Conservation (phyloP, 2,329 filamentous ascomycete genomes). For the Penicillium sp. region DNA sequence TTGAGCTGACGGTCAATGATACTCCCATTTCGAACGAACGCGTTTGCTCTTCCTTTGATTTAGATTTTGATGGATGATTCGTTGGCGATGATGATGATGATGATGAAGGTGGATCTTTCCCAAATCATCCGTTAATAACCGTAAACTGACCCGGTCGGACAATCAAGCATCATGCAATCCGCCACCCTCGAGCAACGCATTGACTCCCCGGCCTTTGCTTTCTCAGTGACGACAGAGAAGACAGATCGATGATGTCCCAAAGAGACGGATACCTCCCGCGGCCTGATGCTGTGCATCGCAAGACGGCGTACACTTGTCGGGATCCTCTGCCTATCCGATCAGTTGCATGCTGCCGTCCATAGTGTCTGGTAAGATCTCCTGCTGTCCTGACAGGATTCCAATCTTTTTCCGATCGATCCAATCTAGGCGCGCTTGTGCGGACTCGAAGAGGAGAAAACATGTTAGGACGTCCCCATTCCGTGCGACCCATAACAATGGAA, state of each 20-base stretch:
- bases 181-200: background rate
- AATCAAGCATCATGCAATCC: constrained; percentile 3
- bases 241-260: background rate
- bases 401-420: background rate
- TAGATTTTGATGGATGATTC: background rate
- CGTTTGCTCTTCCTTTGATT: background rate
- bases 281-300: background rate
- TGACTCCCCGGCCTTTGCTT: background rate
- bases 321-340: background rate
- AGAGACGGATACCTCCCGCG: background rate
- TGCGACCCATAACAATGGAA: background rate
- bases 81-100: background rate
- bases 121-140: background rate
- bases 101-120: background rate
- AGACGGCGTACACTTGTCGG: background rate
- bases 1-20: background rate
- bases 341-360: background rate
- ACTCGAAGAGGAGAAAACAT: background rate
- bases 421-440: background rate
- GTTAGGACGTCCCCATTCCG: background rate
- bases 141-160: background rate
- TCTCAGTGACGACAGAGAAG: background rate
- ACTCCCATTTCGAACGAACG: background rate
- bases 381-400: background rate
- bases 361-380: background rate